Percentiles rank a stretch among this genome's conserved stretches.
Conservation (phyloP, 169 alveolate genomes). For the Besnoitia besnoiti region DNA sequence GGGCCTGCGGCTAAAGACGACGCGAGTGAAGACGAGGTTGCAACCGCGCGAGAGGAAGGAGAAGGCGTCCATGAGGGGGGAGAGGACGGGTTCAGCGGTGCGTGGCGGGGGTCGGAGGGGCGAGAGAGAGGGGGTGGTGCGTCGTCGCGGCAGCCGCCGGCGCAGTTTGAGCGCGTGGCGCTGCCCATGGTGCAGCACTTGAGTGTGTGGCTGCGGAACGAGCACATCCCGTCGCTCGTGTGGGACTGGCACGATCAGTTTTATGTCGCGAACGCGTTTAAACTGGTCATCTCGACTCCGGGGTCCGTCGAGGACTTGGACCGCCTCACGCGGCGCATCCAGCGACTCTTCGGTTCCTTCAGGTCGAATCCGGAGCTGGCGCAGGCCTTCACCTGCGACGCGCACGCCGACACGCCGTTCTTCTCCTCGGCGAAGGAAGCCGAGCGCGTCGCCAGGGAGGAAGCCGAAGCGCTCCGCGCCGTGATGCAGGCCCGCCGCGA, state of each 20-base stretch:
- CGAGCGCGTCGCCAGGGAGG: background rate
- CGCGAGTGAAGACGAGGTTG: too few relatives aligned
- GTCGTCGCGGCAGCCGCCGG: too few relatives aligned
- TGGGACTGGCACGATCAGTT: background rate
- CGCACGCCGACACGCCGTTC: background rate
- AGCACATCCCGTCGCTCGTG: background rate
- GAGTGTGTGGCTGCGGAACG: background rate
- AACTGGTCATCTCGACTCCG: background rate
- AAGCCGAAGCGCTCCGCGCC: too few relatives aligned
- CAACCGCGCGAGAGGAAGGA: too few relatives aligned
- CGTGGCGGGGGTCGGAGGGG: too few relatives aligned
- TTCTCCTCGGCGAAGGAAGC: background rate
- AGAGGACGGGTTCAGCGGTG: too few relatives aligned
- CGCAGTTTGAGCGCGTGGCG: background rate
- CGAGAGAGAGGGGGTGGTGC: too few relatives aligned
- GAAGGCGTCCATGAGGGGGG: too few relatives aligned
- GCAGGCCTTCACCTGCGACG: background rate
- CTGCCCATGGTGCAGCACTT: background rate
- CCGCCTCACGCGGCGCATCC: background rate
- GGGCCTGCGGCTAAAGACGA: too few relatives aligned
- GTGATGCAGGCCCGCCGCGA: too few relatives aligned
- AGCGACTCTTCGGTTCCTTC: background rate
- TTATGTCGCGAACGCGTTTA: conserved; percentile 1
- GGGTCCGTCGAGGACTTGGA: background rate
- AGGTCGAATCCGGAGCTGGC: background rate